Evolutionary conservation across 768 basidiomycete genomes (phyloP).

Genomic region (Rhodosporidiobolus sp.): DNA sequence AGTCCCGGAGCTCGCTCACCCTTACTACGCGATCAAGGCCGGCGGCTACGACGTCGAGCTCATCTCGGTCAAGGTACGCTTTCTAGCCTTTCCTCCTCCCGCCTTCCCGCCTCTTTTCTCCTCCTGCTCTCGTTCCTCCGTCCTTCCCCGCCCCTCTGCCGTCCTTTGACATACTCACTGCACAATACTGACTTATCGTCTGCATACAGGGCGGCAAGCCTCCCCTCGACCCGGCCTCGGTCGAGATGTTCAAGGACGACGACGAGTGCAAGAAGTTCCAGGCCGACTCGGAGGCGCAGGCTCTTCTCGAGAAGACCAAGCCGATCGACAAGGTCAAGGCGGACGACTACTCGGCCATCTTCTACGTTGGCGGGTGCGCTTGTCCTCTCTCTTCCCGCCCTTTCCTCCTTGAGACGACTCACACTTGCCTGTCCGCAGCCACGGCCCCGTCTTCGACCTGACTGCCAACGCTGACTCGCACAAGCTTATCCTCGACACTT

Average conservation of each 20-base stretch:
- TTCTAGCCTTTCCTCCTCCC: background rate
- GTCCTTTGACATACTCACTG: background rate
- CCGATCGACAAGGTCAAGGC: slow-evolving; percentile 57
- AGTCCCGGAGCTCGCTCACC: slow-evolving; percentile 58
- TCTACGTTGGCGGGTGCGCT: slow-evolving; percentile 60
- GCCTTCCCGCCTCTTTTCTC: background rate
- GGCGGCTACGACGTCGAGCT: slow-evolving; percentile 60
- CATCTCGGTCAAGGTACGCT: slow-evolving; percentile 53
- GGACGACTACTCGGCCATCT: slow-evolving; percentile 67
- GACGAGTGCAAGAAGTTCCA: slow-evolving; percentile 59
- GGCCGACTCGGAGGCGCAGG: slow-evolving; percentile 57
- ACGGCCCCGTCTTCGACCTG: slow-evolving; percentile 62
- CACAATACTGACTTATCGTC: no score
- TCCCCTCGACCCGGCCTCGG: slow-evolving; percentile 62
- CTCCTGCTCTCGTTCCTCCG: background rate
- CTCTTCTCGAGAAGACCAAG: slow-evolving; percentile 60
- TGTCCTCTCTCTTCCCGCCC: no score
- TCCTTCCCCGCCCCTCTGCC: background rate
- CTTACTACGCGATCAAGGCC: slow-evolving; percentile 56
- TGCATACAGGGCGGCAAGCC: slow-evolving; percentile 62
- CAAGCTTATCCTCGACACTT: slow-evolving; percentile 46
- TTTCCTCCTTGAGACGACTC: no score
- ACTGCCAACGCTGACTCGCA: slow-evolving; percentile 10
- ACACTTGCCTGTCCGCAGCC: slow-evolving; percentile 79
- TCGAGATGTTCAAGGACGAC: slow-evolving; percentile 54